Evolutionary conservation across 2,329 filamentous ascomycete genomes (phyloP), one percentile per base, ranked within the genome.

Genomic region (Neofusicoccum parvum): DNA sequence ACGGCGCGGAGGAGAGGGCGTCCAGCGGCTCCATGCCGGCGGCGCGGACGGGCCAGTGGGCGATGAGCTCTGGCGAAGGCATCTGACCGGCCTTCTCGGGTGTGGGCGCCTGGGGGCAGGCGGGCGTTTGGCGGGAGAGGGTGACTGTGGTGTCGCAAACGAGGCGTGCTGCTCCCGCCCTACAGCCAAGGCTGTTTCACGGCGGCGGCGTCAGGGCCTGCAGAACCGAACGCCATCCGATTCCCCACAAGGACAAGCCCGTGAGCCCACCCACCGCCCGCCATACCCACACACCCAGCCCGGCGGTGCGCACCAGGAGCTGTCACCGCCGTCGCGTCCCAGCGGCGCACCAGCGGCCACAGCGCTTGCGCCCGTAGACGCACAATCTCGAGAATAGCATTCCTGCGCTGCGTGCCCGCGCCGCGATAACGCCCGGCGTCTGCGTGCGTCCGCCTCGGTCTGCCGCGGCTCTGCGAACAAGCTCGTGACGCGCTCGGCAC

Each of bases 11-110:
- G 45, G 63, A 48, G 53, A 65, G 39, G 12, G 64, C 64, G 12
- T 65, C 64, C 23, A 65, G 54, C 54, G 64, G 64, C 64, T 65
- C 64, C 64, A 65, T 65, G 64, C 46, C 48, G 53, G 64, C 53
- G 45, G 64, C 54, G 64, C 50, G 46, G 46, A 34, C 46, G 54
- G 64, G 56, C 48, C 46, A 62, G 64, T 65, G 64, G 39, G 56
- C 39, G 64, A 62, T 54, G 39, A 62, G 48, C 36, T 65, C 64
- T 53, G 64, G 54, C 17, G 64, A 65, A 46, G 64, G 64, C 64
- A 65, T 65, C n/a, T 39, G 64, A 45, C 54, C 46, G 27, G 54
- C 49, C 32, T 48, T 17, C 41, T 56, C 39, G 41, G 51, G 34
- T 20, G 41, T 20, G 36, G 37, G 51, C 14, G 63, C 43, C 50